Percentiles rank a stretch among this genome's conserved stretches.
Conservation (phyloP, 768 basidiomycete species). For the Phanerochaete sordida region DNA sequence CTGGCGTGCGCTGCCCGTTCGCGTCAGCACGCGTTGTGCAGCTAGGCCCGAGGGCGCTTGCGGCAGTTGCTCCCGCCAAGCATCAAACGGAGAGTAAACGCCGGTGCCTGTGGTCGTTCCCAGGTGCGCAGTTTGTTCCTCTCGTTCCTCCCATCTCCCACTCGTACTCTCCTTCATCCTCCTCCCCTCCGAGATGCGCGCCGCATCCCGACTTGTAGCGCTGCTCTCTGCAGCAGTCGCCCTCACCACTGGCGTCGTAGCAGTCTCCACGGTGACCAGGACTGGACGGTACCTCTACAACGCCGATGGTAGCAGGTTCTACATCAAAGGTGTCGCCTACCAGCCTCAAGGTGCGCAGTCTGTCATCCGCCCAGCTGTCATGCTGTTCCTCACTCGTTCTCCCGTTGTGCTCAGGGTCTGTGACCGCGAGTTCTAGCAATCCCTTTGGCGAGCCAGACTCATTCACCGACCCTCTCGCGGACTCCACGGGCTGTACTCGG, state of each 20-base stretch:
- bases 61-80: too few relatives aligned
- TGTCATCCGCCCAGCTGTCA: background rate
- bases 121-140: slow-evolving; percentile 9
- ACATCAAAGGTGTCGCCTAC: slow-evolving; percentile 85
- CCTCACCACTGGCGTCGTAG: slow-evolving; percentile 50
- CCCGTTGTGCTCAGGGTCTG: slow-evolving; percentile 15
- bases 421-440: slow-evolving; percentile 45
- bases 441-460: slow-evolving; percentile 68
- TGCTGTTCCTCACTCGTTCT: background rate
- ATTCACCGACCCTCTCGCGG: slow-evolving; percentile 77
- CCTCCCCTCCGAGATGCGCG: slow-evolving; percentile 23
- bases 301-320: slow-evolving; percentile 73
- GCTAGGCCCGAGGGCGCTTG: too few relatives aligned
- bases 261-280: slow-evolving; percentile 66
- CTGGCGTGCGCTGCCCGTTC: too few relatives aligned
- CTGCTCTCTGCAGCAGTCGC: slow-evolving; percentile 36
- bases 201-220: slow-evolving; percentile 18
- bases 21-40: too few relatives aligned
- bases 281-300: slow-evolving; percentile 80
- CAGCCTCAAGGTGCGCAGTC: slow-evolving; percentile 65
- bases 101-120: background rate
- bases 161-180: slow-evolving; percentile 10
- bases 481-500: slow-evolving; percentile 62
- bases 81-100: slow-evolving; percentile 5
- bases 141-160: slow-evolving; percentile 6